phyloP scores from a whole-genome alignment of 257 asterid genomes.

The Solanum commersonii region DNA sequence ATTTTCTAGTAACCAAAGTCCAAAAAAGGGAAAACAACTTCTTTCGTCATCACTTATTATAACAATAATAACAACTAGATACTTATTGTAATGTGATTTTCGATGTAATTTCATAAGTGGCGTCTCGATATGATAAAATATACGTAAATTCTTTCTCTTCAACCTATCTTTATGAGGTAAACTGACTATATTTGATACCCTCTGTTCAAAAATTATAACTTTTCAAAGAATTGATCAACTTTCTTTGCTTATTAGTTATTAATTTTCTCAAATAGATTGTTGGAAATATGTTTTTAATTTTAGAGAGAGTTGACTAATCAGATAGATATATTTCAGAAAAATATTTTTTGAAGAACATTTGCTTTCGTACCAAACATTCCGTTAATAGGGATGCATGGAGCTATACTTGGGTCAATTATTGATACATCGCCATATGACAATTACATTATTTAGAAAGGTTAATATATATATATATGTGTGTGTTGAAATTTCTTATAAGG shows the following conservation, averaged over 20 bases:
- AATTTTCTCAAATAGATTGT: neutral
- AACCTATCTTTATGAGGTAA: neutral
- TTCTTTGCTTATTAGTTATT: neutral
- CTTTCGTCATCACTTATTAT: neutral
- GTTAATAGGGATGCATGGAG: neutral
- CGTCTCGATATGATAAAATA: accelerated
- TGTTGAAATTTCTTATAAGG: neutral
- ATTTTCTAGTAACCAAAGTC: neutral
- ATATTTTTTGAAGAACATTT: neutral
- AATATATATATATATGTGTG: no score
- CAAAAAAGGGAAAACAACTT: neutral
- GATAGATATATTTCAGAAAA: neutral
- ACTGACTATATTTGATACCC: neutral
- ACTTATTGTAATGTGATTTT: neutral
- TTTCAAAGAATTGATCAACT: neutral
- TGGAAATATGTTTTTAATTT: neutral
- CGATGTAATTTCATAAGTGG: neutral
- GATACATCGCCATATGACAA: neutral
- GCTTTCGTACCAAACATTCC: neutral
- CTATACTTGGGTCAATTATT: neutral
- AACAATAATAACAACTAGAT: neutral
- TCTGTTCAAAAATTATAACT: neutral
- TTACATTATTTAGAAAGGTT: neutral
- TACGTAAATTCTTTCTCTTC: neutral
- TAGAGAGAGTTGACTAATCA: neutral